Evolutionary conservation across 441 rosid species (phyloP), one percentile per base, ranked within the genome.

Genomic region (Sinapis alba): DNA sequence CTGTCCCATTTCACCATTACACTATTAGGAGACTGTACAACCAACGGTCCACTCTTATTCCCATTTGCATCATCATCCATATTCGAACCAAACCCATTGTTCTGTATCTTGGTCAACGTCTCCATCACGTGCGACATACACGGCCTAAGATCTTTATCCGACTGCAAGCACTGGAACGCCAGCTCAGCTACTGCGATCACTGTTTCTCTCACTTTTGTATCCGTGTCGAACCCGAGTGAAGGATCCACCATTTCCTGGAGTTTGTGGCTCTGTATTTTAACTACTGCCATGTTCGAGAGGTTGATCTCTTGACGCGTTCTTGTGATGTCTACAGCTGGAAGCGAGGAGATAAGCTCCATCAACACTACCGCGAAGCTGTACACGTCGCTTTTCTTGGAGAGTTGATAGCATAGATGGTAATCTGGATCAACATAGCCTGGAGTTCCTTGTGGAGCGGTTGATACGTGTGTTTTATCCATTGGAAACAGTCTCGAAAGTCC

Each of bases 291-390:
- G 80, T 73, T 93, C 0, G 94, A 84, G 73, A 95, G 75, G 75
- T 90, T 95, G 62, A 95, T 93, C 76, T 93, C 96, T 2, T 86
- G 89, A 12, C 86, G 82, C 38, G 89, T 88, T 78, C 99, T 88
- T 0, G 91, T 86, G 74, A 95, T 89, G 69, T 95, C 99, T 7
- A 95, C 99, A 0, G 98, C 98, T 43, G 96, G 97, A 89, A 80
- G 77, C 1, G 98, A 93, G 3, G 99, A 91, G 51, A 93, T 83
- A 5, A 95, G 86, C 89, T 95, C 99, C 34, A 88, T 68, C 64
- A 95, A 61, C 43, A 95, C 98, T 23, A 95, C 99, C 13, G 97
- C 99, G 12, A 92, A 92, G 81, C 99, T 95, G 72, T 84, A 95
- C 2, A 95, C 98, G 38, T 95, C 99, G n/a, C 99, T 95, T 85